Conservation (phyloP, 371 early-diverging fungal species). For the Blakeslea trispora region DNA sequence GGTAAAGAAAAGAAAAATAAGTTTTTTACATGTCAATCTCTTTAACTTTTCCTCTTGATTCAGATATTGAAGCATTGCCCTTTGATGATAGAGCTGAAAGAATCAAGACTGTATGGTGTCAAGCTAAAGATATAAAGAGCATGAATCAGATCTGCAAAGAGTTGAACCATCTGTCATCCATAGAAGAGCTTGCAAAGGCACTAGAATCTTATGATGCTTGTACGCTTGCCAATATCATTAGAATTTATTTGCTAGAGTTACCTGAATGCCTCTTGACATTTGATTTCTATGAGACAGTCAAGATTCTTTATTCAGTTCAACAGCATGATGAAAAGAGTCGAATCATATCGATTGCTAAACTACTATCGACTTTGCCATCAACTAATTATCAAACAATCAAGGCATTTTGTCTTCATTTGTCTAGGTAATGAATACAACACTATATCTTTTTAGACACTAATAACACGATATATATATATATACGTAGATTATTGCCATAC, state of each 20-base stretch:
- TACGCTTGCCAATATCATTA: slow-evolving; percentile 61
- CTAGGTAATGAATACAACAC: no score
- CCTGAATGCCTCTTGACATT: slow-evolving; percentile 70
- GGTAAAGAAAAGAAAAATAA: slow-evolving; percentile 28
- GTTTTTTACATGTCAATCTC: not conserved
- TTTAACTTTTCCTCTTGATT: not conserved
- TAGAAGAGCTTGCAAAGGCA: slow-evolving; percentile 42
- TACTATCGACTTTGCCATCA: slow-evolving; percentile 56
- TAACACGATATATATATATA: no score
- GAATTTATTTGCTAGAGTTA: slow-evolving; percentile 71
- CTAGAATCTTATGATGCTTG: slow-evolving; percentile 56
- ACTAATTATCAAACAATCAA: slow-evolving; percentile 58
- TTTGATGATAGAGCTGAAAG: not conserved
- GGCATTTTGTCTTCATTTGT: slow-evolving; percentile 43
- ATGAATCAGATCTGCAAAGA: slow-evolving; percentile 58
- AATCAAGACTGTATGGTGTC: slow-evolving; percentile 12
- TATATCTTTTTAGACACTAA: no score
- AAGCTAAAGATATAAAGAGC: slow-evolving; percentile 23
- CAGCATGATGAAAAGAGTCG: slow-evolving; percentile 39
- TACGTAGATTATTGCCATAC: slow-evolving; percentile 12
- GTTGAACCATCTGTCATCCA: slow-evolving; percentile 44
- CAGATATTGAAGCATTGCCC: not conserved
- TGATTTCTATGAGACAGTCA: slow-evolving; percentile 73
- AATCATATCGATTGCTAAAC: slow-evolving; percentile 49
- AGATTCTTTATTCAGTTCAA: slow-evolving; percentile 55